These are phyloP conservation scores for Austropuccinia psidii DNA, from an alignment of 1,284 basidiomycete species.

Conservation along the genomic window DNA sequence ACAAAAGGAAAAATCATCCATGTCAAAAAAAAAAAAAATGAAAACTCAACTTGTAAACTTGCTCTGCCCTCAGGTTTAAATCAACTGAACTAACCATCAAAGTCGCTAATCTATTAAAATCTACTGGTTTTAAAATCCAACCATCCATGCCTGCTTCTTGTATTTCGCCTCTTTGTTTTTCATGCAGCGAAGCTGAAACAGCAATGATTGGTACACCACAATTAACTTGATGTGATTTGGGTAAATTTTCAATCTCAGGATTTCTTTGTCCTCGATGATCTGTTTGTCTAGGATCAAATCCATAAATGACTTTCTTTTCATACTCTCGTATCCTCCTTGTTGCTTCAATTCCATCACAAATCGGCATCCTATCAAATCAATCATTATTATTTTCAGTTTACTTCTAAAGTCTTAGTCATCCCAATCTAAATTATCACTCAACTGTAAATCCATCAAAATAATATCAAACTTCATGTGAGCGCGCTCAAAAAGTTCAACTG, in stretches of 20 bases:
- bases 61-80: conserved; percentile 39
- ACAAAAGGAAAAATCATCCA: background rate
- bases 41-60: conserved; percentile 42
- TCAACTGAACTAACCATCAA: conserved; percentile 42
- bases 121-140: conserved; percentile 78
- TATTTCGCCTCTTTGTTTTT: conserved; percentile 58
- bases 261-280: conserved; percentile 39
- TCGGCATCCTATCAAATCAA: conserved; percentile 39
- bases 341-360: conserved; percentile 43
- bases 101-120: conserved; percentile 53
- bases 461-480: conserved; percentile 37
- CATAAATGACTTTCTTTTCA: conserved; percentile 36
- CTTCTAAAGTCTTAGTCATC: conserved; percentile 42
- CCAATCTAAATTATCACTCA: conserved; percentile 36
- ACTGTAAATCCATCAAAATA: conserved; percentile 36
- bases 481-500: conserved; percentile 42
- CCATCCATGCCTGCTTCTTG: conserved; percentile 64
- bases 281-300: conserved; percentile 23
- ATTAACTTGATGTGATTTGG: conserved; percentile 56
- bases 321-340: conserved; percentile 41
- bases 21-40: background rate
- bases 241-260: background rate
- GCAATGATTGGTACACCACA: conserved; percentile 71
- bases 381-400: background rate
- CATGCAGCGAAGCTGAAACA: conserved; percentile 67